These are phyloP conservation scores for Fomitopsis serialis DNA, from an alignment of 768 basidiomycete species.

Conservation along the genomic window DNA sequence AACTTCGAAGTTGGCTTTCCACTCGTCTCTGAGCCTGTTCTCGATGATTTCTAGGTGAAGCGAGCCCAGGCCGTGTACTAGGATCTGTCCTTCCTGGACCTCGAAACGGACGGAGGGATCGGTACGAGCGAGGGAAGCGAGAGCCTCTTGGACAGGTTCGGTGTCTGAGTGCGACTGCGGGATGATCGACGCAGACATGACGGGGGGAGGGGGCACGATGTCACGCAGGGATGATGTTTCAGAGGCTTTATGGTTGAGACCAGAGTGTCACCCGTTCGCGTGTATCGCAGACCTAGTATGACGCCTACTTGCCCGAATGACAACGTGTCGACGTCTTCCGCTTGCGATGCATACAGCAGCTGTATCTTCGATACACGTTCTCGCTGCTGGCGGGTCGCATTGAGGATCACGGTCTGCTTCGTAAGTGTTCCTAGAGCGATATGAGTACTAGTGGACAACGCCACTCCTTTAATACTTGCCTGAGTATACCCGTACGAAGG, in stretches of 20 bases:
- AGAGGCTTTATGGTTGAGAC: conserved; percentile 41
- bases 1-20: conserved; percentile 72
- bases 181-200: conserved; percentile 79
- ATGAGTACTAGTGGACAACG: conserved; percentile 5
- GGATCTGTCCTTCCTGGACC: conserved; percentile 73
- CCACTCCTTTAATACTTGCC: conserved; percentile 39
- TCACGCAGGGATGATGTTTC: conserved; percentile 44
- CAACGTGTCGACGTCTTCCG: conserved; percentile 72
- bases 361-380: conserved; percentile 74
- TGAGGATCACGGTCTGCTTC: conserved; percentile 54
- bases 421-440: conserved; percentile 56
- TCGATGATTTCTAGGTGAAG: conserved; percentile 89
- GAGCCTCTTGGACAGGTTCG: conserved; percentile 70
- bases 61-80: conserved; percentile 80
- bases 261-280: conserved; percentile 85
- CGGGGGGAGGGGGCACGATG: conserved; percentile 74
- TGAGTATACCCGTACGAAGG: conserved; percentile 84
- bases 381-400: conserved; percentile 59
- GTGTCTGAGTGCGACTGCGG: conserved; percentile 78
- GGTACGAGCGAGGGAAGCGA: conserved; percentile 69
- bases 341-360: conserved; percentile 72
- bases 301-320: conserved; percentile 84
- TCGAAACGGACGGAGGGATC: conserved; percentile 87
- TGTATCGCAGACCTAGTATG: conserved; percentile 74
- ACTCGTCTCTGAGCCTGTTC: conserved; percentile 75